Evolutionary conservation across 1,139 yeast species (phyloP), one percentile per base, ranked within the genome.

Genomic region (Zygosaccharomyces sapae): DNA sequence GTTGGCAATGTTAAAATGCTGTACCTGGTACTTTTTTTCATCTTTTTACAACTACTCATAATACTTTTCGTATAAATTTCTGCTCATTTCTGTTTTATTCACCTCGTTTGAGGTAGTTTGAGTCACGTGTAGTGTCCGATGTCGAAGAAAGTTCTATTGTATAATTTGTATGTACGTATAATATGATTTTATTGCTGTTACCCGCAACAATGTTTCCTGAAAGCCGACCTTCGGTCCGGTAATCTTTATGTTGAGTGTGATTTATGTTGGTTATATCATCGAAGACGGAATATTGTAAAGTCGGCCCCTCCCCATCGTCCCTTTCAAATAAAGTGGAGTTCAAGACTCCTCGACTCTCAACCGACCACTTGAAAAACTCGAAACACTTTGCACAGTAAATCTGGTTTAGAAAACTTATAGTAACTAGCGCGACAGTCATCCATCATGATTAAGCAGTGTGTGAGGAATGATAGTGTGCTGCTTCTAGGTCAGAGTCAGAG

Each of bases 361-460:
- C 8, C 4, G 10, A 20, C 4, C 10, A 24, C 27, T 24, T 24
- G 4, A 2, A 24, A 24, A 2, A 2, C 27, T 24, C 1, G 4
- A 1, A 2, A 24, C 27, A 24, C 8, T 22, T 24, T 24, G 10
- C 8, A 5, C 24, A 22, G 22, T 20, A 20, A 20, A 4, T 4
- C 22, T 20, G 22, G 22, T 20, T 20, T 20, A 20, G 22, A 20
- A 20, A 20, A 20, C 22, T 20, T 7, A 22, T 22, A 22, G 3
- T 22, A 22, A 22, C 8, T 7, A 22, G 25, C 25, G 8, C 25
- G 8, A 22, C 25, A 7, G 9, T 22, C 8, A 24, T 24, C 30
- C 2, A 37, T 13, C 16, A 48, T 48, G 51, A 48, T 48, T 33
- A 45, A 47, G 19, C 48, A 48, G 38, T 48, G 40, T 41, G 39